Evolutionary conservation across 495 filamentous ascomycete genomes (phyloP), one percentile per base, ranked within the genome.

Genomic region (Usnea hakonensis): DNA sequence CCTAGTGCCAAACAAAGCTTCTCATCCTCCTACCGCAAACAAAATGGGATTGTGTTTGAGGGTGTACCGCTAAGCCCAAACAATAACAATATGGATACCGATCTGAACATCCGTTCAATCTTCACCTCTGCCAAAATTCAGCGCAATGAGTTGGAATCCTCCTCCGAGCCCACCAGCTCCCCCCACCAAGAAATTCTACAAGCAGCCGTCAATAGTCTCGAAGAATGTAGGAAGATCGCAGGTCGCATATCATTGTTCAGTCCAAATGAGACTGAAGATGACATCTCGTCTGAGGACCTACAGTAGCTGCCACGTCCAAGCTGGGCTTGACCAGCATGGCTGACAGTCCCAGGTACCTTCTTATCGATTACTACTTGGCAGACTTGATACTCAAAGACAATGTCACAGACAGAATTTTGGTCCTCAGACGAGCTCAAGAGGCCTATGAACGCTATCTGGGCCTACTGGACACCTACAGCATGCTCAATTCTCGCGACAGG

Each of bases 251-350:
- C 89, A 0, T 73, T 97, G 16, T 97, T 97, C 80, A 94, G 90
- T 69, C 81, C 86, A 10, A 97, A 98, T 72, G 94, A 98, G 71
- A 80, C 83, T 3, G 73, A 96, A 37, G 95, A 97, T 60, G 94
- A 98, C 77, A 76, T 97, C 35, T 79, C 88, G 14, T 93, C 91
- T 14, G 80, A 79, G n/a, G 85, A 94, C 73, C 73, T 98, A 48
- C 88, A 87, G 81, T 96, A 68, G 64, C 70, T 71, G 68, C 68
- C 61, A 73, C 58, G 69, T 69, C 41, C 70, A 74, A 63, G 65
- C 77, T 50, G 13, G 33, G 30, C 58, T 70, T 44, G 69, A 72
- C 28, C 37, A 13, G 28, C 37, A 61, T 50, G 26, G 57, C 63
- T 65, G 52, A 64, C 44, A 8, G 17, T 50, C 26, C 55, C 69